Base-by-base conservation (phyloP, 1,284 basidiomycete genomes). In the Cryptococcus sp. region DNA sequence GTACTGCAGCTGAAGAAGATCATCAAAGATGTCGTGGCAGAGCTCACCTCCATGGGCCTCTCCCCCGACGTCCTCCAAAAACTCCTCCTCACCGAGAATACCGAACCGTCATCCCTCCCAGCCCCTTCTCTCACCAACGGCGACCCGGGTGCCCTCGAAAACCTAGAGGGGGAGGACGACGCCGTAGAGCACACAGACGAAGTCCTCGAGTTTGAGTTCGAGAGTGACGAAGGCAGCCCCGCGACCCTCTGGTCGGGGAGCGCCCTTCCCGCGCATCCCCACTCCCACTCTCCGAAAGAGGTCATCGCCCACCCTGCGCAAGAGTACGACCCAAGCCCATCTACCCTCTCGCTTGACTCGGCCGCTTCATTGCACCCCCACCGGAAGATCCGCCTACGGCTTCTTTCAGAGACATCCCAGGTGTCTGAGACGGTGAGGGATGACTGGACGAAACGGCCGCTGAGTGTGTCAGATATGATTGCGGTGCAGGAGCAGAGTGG, bases 1-100 rank as follows among this genome's bases (percentile, higher is more conserved):
- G 35, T 36, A n/a, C 20, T 39, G 15, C 69, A 92, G 87, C 85
- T 98, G 62, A 97, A 98, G 78, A 93, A 91, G 69, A 81, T 96
- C 51, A 92, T 98, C 70, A 91, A 92, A 67, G 83, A 87, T 71
- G 85, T 94, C 46, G 90, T 89, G 0, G 78, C 80, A 16, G 93
- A 98, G 75, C 85, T 98, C 33, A 82, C 85, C 8, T 81, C 84
- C 7, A 80, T 94, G 51, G 93, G 92, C 8, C 80, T 95, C 4
- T 84, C 83, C 46, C 87, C 81, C 0, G 78, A 80, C 6, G 80
- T 85, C 0, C 77, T 85, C n/a, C 75, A 81, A 50, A 77, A 79
- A 50, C 74, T 83, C 8, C 73, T 83, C 18, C 78, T 80, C 3
- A 67, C 73, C 8, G 67, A 70, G 38, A 55, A 60, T 16, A 52